Conservation (phyloP, 2,329 filamentous ascomycete species). For the Colletotrichum incanum region DNA sequence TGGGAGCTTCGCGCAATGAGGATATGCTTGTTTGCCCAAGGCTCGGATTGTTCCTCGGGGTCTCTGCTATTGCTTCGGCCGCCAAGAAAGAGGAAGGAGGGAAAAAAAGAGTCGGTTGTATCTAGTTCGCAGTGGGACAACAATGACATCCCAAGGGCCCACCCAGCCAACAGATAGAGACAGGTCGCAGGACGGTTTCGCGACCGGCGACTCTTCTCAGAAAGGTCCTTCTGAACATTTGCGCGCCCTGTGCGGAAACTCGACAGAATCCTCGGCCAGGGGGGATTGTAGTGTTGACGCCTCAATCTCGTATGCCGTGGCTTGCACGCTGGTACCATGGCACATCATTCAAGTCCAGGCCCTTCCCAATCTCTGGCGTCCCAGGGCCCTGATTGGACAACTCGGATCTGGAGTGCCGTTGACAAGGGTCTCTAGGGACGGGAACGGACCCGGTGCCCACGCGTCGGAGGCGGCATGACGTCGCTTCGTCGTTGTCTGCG, state of each 20-base stretch:
- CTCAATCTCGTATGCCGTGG: slow-evolving; percentile 32
- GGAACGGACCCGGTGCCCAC: slow-evolving; percentile 31
- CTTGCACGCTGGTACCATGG: slow-evolving; percentile 20
- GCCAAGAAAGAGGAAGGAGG: too few species aligned
- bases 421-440: slow-evolving; percentile 13
- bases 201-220: not conserved
- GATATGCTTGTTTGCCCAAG: too few species aligned
- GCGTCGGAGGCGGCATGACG: slow-evolving; percentile 41
- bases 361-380: not conserved
- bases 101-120: too few species aligned
- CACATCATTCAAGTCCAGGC: slow-evolving; percentile 25
- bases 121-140: not conserved
- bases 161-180: not conserved
- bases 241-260: not conserved
- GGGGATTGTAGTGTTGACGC: not conserved
- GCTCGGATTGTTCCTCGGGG: too few species aligned
- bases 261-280: too few species aligned
- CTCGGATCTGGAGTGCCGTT: slow-evolving; percentile 40
- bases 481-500: slow-evolving; percentile 1
- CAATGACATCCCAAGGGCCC: not conserved
- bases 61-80: too few species aligned
- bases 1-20: too few species aligned
- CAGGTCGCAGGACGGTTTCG: not conserved
- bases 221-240: too few species aligned
- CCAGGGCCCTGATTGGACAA: slow-evolving; percentile 31